Evolutionary conservation across 2,329 filamentous ascomycete species (phyloP), one percentile per base, ranked within the genome.

Genomic region (Penicillium brasilianum): DNA sequence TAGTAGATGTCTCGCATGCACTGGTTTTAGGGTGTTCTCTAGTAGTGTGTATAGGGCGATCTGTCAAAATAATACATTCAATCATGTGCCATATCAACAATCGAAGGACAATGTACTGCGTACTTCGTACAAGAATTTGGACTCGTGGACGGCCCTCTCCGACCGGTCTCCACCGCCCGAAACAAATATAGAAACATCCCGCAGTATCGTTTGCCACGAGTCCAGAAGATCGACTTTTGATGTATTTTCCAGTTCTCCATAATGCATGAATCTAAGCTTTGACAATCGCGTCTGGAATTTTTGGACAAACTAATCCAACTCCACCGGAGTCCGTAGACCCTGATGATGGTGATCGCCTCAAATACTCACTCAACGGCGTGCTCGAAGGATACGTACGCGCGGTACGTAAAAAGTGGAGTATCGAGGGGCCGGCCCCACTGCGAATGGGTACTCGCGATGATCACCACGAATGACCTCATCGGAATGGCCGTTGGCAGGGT

Each of bases 401-500:
- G n/a, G 18, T 50, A 50, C 48, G 48, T 50, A 34, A 50, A 28
- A 32, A 48, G 44, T 16, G 44, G 44, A 48, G 25, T 28, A 20
- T 13, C 48, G 48, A 50, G 30, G 48, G 28, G 30, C 30, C 30
- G 20, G 48, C 48, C 48, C 48, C 30, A 34, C 48, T n/a, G 28
- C 20, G 4, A 18, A 43, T 13, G 10, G 39, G 39, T 43, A 43
- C 39, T 18, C 39, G 39, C 10, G 28, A 50, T 10, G 48, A 50
- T 50, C 48, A 30, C 16, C 25, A 3, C n/a, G n/a, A 10, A 34
- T 50, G 48, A 34, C 30, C n/a, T 50, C 48, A 50, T 50, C n/a
- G 48, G 48, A 50, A 50, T 50, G 30, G 30, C 11, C 16, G 48
- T 50, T 20, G 48, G 48, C 48, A 20, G 28, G 48, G 48, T 30